Evolutionary conservation across 208 protist genomes (phyloP), one percentile per base, ranked within the genome.

Genomic region (Naegleria lovaniensis): DNA sequence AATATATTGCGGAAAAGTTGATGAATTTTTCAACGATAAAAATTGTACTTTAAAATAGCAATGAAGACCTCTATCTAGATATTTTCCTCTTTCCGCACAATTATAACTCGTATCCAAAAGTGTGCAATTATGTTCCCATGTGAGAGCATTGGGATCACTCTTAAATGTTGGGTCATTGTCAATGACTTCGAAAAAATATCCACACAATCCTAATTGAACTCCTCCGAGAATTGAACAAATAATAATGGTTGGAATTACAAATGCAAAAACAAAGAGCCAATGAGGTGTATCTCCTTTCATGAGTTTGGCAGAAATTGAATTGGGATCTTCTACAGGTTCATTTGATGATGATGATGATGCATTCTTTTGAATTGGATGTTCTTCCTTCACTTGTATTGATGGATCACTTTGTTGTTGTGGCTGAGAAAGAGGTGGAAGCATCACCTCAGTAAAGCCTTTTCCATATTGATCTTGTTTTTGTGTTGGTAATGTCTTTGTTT

Each of bases 41-140:
- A 79, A 79, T 36, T 29, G 19, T 13, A 79, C 67, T 36, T 9
- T 13, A 79, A 79, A 79, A 79, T 79, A 36, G n/a, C 67, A 79
- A 79, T 79, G 25, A 36, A 13, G 5, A 36, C 67, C 67, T 79
- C 67, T 79, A 79, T 79, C 29, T 9, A 79, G n/a, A 79, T 79
- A 79, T 36, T 36, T 79, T 79, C 67, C 67, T 79, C 67, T 79
- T 79, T 79, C 67, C 7, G 67, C 67, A 79, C 67, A 79, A 36
- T 79, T n/a, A 29, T 36, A 13, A 36, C 67, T 79, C 2, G n/a
- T 36, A 79, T 79, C 67, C 0, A 79, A 0, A 9, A 79, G 29
- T 36, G 67, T 79, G n/a, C 67, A 79, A 79, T 79, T 79, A 79
- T 36, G 67, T 79, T 29, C 29, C 29, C 16, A 36, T 79, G 67